Base-by-base conservation (phyloP, 345 rosid species). In the Citrus sp. region DNA sequence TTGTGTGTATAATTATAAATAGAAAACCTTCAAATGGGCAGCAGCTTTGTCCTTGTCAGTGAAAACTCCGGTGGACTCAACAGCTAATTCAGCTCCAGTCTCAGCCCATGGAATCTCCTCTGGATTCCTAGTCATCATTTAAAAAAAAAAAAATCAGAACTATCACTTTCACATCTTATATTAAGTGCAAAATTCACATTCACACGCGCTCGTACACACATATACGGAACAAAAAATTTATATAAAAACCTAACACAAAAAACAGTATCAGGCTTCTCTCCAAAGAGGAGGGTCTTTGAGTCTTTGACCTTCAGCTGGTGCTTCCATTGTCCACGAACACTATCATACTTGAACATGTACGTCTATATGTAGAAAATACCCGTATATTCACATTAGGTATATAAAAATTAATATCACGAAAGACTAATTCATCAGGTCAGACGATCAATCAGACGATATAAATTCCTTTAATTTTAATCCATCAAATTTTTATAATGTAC, bases 21-120 rank as follows among this genome's bases (percentile, higher is more conserved):
- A 25, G 16, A 6, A 7, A 54, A 91, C 93, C 97, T 92, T 93
- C 91, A 93, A 86, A 77, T 90, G 97, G 78, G 95, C 94, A 79
- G 95, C 94, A 32, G 97, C 97, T 81, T 93, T 93, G 35, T 92
- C 97, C 87, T 90, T 93, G 80, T 93, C 97, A 61, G 97, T 88
- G 85, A 93, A 93, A 28, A 89, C 97, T 75, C 97, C 97, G 62
- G 97, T 90, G 0, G 95, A 91, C 79, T 91, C 95, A 32, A 93
- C 91, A 37, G 91, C 80, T 55, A 38, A 90, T 66, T 93, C 95
- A 63, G 95, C 97, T 65, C 95, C 97, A n/a, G 93, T 77, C 86
- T 87, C 93, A 68, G 81, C 91, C 98, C 97, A 92, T 72, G 97
- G 97, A 82, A 94, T 92, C 49, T 92, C 97, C 84, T 94, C 97